phyloP scores from a whole-genome alignment of 768 basidiomycete species.

The Agrocybe chaxingu region DNA sequence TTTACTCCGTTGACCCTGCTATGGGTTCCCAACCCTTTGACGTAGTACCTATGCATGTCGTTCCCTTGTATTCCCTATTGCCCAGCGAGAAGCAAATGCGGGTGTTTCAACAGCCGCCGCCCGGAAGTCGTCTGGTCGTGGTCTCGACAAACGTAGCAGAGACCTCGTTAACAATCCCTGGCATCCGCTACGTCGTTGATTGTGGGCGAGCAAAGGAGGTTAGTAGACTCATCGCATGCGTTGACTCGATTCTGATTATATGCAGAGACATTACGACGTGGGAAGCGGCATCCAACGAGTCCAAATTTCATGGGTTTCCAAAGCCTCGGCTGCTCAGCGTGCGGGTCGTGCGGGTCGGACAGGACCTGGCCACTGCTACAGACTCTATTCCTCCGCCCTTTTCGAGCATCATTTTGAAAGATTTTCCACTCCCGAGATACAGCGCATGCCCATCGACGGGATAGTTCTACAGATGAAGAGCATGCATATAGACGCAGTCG shows the following conservation, averaged over 20 bases:
- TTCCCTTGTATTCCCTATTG: conserved; percentile 91
- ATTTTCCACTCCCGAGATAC: conserved; percentile 88
- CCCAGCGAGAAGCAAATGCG: conserved; percentile 93
- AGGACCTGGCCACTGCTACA: conserved; percentile 97
- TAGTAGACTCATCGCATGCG: conserved; percentile 6
- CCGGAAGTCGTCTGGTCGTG: conserved; percentile 81
- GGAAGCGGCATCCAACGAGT: conserved; percentile 86
- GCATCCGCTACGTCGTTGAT: conserved; percentile 97
- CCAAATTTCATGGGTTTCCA: conserved; percentile 90
- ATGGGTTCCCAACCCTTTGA: conserved; percentile 1
- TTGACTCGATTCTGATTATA: background rate
- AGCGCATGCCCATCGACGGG: conserved; percentile 94
- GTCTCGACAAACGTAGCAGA: conserved; percentile 97
- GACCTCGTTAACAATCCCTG: conserved; percentile 95
- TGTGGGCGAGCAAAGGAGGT: conserved; percentile 95
- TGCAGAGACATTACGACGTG: conserved; percentile 79
- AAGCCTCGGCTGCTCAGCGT: conserved; percentile 91
- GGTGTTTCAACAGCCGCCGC: conserved; percentile 85
- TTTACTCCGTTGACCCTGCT: conserved; percentile 3
- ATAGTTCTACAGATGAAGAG: conserved; percentile 98
- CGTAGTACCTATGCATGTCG: conserved; percentile 87
- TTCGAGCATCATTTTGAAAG: conserved; percentile 90
- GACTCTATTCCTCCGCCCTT: conserved; percentile 92
- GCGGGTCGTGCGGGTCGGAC: conserved; percentile 97
- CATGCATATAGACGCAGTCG: conserved; percentile 95